A percentile compares a stretch with the other conserved stretches of the same genome.
phyloP scores from a whole-genome alignment of 495 filamentous ascomycete genomes.

The Talaromyces adpressus region DNA sequence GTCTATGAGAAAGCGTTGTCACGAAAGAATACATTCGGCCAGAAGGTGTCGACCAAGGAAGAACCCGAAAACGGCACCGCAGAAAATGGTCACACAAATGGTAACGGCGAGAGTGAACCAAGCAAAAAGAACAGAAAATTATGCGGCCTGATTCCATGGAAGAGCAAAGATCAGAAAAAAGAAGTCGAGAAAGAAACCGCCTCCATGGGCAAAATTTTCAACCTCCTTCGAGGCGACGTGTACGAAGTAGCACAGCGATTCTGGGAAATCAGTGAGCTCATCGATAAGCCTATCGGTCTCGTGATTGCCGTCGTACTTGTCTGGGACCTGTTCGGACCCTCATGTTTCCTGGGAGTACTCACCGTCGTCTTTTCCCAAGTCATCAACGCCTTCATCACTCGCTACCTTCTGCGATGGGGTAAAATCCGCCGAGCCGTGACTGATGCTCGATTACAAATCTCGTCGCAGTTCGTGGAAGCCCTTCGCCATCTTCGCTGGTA shows the following conservation, averaged over 20 bases:
- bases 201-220: conserved; percentile 78
- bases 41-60: conserved; percentile 16
- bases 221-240: conserved; percentile 69
- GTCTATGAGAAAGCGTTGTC: conserved; percentile 77
- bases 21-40: conserved; percentile 60
- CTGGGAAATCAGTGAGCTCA: conserved; percentile 67
- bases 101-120: conserved; percentile 5
- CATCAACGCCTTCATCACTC: conserved; percentile 56
- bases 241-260: conserved; percentile 79
- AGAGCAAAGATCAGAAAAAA: conserved; percentile 10
- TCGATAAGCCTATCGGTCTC: conserved; percentile 62
- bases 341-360: conserved; percentile 66
- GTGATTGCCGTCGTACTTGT: conserved; percentile 62
- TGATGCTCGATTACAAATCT: conserved; percentile 64
- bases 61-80: conserved; percentile 5
- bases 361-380: conserved; percentile 58
- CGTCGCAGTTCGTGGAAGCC: conserved; percentile 73
- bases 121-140: conserved; percentile 8
- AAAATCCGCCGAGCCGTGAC: conserved; percentile 56
- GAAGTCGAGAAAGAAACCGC: conserved; percentile 48
- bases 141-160: conserved; percentile 16
- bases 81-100: not conserved
- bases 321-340: conserved; percentile 68
- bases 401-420: conserved; percentile 55
- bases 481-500: conserved; percentile 86